phyloP scores from a whole-genome alignment of 768 basidiomycete species.

The Hygrophorus russula region DNA sequence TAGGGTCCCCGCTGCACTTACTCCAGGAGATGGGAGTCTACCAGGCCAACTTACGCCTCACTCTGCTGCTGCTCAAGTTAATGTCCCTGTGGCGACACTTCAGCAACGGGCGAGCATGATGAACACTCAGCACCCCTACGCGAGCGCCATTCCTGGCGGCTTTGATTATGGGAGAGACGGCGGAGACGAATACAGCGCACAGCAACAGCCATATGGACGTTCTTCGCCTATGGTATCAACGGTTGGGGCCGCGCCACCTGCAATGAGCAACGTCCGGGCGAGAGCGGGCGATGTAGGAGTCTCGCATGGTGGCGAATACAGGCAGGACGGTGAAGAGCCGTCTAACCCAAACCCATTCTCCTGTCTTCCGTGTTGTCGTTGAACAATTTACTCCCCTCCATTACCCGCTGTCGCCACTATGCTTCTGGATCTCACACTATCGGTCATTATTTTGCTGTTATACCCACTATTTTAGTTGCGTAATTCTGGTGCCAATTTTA shows the following conservation, averaged over 20 bases:
- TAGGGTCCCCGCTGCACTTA: constrained; percentile 47
- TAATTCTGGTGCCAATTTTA: too few species aligned
- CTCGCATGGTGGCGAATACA: constrained; percentile 46
- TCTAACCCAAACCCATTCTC: constrained; percentile 13
- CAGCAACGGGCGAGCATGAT: constrained; percentile 27
- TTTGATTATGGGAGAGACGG: constrained; percentile 42
- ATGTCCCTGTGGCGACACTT: constrained; percentile 51
- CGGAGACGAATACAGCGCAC: constrained; percentile 45
- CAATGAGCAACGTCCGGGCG: constrained; percentile 63
- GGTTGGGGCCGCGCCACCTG: constrained; percentile 56
- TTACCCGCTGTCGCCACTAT: too few species aligned
- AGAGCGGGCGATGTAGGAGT: constrained; percentile 58
- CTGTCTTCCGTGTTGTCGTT: too few species aligned
- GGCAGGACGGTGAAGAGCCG: constrained; percentile 43
- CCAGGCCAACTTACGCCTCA: constrained; percentile 58
- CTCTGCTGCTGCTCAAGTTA: constrained; percentile 65
- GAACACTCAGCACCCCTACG: constrained; percentile 58
- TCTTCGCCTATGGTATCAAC: constrained; percentile 75
- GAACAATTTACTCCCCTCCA: too few species aligned
- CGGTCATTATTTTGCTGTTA: too few species aligned
- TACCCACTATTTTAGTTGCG: too few species aligned
- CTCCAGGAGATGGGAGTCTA: constrained; percentile 35
- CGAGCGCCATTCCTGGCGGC: constrained; percentile 41
- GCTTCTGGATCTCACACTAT: too few species aligned
- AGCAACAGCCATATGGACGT: constrained; percentile 58